Evolutionary conservation across 2,329 filamentous ascomycete species (phyloP), one percentile per base, ranked within the genome.

Genomic region (Cladosporium colombiae): DNA sequence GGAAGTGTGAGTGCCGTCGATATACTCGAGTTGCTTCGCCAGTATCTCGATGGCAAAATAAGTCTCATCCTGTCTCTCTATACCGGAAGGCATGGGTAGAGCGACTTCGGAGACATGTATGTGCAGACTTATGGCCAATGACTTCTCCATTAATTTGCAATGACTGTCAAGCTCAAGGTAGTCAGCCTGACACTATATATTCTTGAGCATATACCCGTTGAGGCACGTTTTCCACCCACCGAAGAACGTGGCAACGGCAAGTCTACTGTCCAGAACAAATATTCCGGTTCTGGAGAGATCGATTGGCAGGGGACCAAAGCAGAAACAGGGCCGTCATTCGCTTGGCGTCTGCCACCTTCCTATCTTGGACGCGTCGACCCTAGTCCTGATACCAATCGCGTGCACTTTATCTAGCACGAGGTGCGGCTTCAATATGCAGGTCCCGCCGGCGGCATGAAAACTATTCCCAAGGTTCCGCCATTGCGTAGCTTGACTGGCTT

Each of bases 281-380:
- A 46, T 18, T 23, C 3, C 10, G 5, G 7, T n/a, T 23, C 40
- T 23, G 8, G 18, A 44, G 18, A 44, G 35, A 5, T n/a, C 37
- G 37, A 46, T 21, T 10, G 40, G n/a, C n/a, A 16, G 40, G n/a
- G n/a, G n/a, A 46, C 40, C 2, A 16, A 46, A 46, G n/a, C 40
- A 46, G 40, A 21, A 46, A 55, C 52, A 55, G 52, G 52, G 52
- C 29, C 52, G 52, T 55, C 29, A n/a, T 31, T 31, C 27, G 52
- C 59, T 62, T 62, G 59, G 46, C 59, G 46, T n/a, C 29, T 31
- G 44, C 50, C 59, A 62, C 59, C 59, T 62, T 50, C 59, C 59
- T 52, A 35, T 35, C 50, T 23, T n/a, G 59, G 29, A 33, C 59
- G 59, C 13, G 10, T 11, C 25, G 27, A 50, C 33, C 59, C 46